Evolutionary conservation across 2,329 filamentous ascomycete genomes (phyloP).

Genomic region (Anthostomella pinea): DNA sequence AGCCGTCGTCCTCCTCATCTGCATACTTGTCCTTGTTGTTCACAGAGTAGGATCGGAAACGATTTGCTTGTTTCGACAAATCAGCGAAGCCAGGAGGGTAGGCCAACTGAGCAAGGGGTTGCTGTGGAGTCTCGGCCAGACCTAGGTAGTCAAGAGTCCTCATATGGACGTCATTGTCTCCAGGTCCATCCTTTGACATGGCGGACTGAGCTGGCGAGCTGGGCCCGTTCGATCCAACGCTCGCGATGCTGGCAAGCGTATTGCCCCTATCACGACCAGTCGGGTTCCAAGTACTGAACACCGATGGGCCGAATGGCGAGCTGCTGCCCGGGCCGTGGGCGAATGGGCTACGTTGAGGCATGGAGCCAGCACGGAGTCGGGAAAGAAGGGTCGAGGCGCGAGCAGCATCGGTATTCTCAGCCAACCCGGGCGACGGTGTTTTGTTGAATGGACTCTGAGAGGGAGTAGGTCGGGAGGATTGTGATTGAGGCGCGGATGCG

Average conservation of each 20-base stretch:
- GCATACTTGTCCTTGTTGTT: slow-evolving; percentile 98
- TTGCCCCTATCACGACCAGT: slow-evolving; percentile 74
- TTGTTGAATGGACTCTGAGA: slow-evolving; percentile 87
- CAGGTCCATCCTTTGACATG: slow-evolving; percentile 79
- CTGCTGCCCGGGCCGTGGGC: slow-evolving; percentile 50
- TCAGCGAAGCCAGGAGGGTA: slow-evolving; percentile 74
- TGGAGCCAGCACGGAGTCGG: slow-evolving; percentile 84
- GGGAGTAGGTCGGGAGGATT: slow-evolving; percentile 80
- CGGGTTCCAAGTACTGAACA: slow-evolving; percentile 86
- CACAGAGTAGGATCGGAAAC: slow-evolving; percentile 95
- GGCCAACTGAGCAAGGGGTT: slow-evolving; percentile 68
- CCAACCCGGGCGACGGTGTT: slow-evolving; percentile 57
- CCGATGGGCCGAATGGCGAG: slow-evolving; percentile 80
- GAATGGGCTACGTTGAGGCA: slow-evolving; percentile 82
- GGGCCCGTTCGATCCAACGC: slow-evolving; percentile 85
- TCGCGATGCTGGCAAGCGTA: slow-evolving; percentile 78
- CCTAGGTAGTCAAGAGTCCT: slow-evolving; percentile 94
- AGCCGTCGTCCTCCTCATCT: slow-evolving; percentile 80
- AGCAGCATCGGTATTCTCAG: slow-evolving; percentile 43
- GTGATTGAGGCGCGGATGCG: slow-evolving; percentile 60
- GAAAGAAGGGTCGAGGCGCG: slow-evolving; percentile 74
- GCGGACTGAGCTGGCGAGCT: slow-evolving; percentile 84
- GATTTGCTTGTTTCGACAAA: slow-evolving; percentile 73
- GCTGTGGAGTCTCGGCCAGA: slow-evolving; percentile 88
- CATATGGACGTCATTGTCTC: slow-evolving; percentile 82